Percentiles rank a stretch among this genome's conserved stretches.
Evolutionary conservation across 1,139 yeast genomes (phyloP).

Genomic region (Saccharomycopsis crataegensis): DNA sequence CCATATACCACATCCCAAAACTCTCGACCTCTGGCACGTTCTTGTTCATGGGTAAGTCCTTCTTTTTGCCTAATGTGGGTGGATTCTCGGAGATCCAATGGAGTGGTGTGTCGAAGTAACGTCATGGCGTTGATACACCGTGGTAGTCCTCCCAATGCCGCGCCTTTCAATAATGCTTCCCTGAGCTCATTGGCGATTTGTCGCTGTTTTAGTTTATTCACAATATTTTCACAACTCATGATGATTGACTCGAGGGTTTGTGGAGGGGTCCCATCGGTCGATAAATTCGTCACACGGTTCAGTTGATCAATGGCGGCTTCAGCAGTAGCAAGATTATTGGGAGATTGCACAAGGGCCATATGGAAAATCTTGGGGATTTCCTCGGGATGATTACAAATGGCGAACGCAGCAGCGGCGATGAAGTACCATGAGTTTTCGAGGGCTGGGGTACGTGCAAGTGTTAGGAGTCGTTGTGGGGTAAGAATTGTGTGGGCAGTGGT

Average conservation of each 20-base stretch:
- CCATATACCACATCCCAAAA: constrained; percentile 75
- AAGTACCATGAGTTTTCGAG: constrained; percentile 60
- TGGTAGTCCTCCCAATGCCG: constrained; percentile 79
- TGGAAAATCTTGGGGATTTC: constrained; percentile 73
- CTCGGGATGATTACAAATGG: constrained; percentile 75
- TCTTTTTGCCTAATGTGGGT: constrained; percentile 22
- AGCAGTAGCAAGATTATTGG: constrained; percentile 27
- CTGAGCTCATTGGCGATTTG: constrained; percentile 52
- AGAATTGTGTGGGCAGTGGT: constrained; percentile 25
- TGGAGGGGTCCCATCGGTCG: constrained; percentile 8
- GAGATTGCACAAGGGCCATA: constrained; percentile 44
- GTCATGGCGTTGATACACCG: constrained; percentile 74
- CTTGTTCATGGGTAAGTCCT: constrained; percentile 23
- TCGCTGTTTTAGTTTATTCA: constrained; percentile 22
- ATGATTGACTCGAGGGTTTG: constrained; percentile 16
- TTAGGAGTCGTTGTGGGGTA: constrained; percentile 56
- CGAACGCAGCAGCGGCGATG: constrained; percentile 74
- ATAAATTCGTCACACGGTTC: background rate
- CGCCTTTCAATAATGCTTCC: constrained; percentile 69
- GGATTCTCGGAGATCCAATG: constrained; percentile 33
- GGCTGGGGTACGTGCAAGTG: constrained; percentile 45
- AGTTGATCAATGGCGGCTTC: constrained; percentile 22
- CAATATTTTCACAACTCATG: constrained; percentile 1
- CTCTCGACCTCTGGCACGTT: constrained; percentile 43
- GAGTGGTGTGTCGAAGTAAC: constrained; percentile 59